A percentile compares a stretch with the other conserved stretches of the same genome.
These are phyloP conservation scores for Cordyceps javanica DNA, from an alignment of 2,329 filamentous ascomycete species.

Conservation along the genomic window DNA sequence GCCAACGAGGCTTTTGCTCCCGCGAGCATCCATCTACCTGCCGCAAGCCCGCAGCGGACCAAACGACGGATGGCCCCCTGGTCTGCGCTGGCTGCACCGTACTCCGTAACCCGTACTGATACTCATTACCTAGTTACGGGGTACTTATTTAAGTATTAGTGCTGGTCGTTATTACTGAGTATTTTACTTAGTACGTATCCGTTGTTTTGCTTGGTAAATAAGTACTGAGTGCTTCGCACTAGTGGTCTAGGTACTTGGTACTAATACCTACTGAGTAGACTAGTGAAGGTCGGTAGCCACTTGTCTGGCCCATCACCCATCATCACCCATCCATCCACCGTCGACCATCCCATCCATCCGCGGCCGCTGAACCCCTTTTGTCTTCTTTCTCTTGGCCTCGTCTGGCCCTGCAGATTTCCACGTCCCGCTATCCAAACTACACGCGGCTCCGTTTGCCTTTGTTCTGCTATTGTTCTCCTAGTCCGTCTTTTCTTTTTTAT, in stretches of 20 bases:
- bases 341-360: conserved; percentile 4
- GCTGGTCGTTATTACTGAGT: too few species aligned
- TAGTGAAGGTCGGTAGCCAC: background rate
- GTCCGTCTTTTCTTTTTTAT: background rate
- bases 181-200: too few species aligned
- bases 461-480: background rate
- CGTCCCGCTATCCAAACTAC: conserved; percentile 2
- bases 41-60: background rate
- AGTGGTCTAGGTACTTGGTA: too few species aligned
- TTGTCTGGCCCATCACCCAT: background rate
- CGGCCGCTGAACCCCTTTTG: conserved; percentile 11
- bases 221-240: too few species aligned
- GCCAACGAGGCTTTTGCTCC: background rate
- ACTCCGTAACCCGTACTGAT: too few species aligned
- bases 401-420: background rate
- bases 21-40: background rate
- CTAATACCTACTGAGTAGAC: too few species aligned
- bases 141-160: too few species aligned
- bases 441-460: background rate
- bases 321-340: background rate
- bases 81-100: too few species aligned
- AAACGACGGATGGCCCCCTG: background rate
- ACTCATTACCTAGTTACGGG: too few species aligned
- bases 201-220: too few species aligned
- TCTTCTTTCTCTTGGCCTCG: background rate